Conservation (phyloP, 768 basidiomycete genomes). For the Pleurotus giganteus region DNA sequence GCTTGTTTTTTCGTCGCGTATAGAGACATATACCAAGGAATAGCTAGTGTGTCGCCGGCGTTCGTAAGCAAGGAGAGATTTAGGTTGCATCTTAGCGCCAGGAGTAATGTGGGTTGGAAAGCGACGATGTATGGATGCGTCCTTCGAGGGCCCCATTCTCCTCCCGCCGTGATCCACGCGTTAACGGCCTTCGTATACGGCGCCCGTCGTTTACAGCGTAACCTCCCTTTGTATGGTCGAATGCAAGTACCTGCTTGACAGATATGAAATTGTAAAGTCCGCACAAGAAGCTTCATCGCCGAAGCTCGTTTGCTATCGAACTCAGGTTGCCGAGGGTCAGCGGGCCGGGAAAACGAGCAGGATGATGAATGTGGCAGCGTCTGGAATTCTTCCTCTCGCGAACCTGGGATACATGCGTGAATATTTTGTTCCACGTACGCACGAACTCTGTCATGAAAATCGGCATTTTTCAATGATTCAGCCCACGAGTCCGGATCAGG, state of each 20-base stretch:
- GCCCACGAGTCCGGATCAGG: conserved; percentile 29
- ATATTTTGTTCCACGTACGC: conserved; percentile 30
- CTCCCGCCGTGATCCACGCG: conserved; percentile 23
- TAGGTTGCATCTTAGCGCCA: conserved; percentile 26
- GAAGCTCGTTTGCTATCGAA: conserved; percentile 11
- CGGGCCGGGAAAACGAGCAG: conserved; percentile 32
- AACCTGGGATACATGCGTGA: conserved; percentile 25
- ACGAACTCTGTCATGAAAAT: conserved; percentile 24
- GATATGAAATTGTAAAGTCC: conserved; percentile 30
- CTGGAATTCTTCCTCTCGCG: conserved; percentile 12
- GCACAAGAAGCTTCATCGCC: conserved; percentile 21
- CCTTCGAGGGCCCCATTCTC: conserved; percentile 27
- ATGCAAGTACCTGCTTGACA: conserved; percentile 26
- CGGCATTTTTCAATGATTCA: conserved; percentile 17
- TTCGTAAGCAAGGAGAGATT: conserved; percentile 38
- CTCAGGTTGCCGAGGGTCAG: conserved; percentile 22
- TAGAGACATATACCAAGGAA: conserved; percentile 30
- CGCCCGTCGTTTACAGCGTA: conserved; percentile 32
- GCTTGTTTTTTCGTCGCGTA: conserved; percentile 19
- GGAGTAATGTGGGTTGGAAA: background rate
- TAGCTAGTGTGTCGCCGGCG: conserved; percentile 27
- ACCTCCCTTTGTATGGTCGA: conserved; percentile 4
- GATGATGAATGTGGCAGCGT: conserved; percentile 15
- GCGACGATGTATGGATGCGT: conserved; percentile 4
- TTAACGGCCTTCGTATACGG: conserved; percentile 23